Evolutionary conservation across 257 asterid species (phyloP).

Genomic region (Misopates orontium): DNA sequence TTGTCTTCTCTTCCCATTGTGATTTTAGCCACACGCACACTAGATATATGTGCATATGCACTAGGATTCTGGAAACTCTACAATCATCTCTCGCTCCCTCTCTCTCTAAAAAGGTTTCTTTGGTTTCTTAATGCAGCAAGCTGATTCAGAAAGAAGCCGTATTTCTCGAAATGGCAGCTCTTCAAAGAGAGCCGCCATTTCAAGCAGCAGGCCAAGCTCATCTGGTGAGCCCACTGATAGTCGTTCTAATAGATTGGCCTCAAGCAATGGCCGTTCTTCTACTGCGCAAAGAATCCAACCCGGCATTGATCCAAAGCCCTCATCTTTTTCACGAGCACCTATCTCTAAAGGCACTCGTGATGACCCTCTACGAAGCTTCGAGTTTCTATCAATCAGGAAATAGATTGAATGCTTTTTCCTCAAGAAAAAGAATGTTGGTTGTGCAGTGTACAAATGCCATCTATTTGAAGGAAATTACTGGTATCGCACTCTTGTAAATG

Average conservation of each 20-base stretch:
- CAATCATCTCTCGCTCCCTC: background rate
- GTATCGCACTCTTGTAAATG: constrained; percentile 8
- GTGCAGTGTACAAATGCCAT: constrained; percentile 12
- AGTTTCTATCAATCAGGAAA: constrained; percentile 51
- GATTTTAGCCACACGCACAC: background rate
- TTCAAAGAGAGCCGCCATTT: constrained; percentile 67
- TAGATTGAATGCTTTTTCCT: background rate
- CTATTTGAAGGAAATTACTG: background rate
- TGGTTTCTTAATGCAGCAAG: constrained; percentile 48
- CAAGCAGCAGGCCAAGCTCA: constrained; percentile 55
- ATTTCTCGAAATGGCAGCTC: constrained; percentile 67
- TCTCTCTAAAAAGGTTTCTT: constrained; percentile 3
- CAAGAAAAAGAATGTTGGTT: background rate
- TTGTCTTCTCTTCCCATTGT: constrained; percentile 10
- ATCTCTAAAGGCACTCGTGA: constrained; percentile 45
- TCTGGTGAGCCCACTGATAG: constrained; percentile 53
- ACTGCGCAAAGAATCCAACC: constrained; percentile 67
- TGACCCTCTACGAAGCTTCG: constrained; percentile 90
- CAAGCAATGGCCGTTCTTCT: constrained; percentile 50
- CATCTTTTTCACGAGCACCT: constrained; percentile 58
- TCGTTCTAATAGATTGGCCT: constrained; percentile 38
- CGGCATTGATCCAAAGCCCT: constrained; percentile 49
- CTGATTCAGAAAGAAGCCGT: constrained; percentile 55
- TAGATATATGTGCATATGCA: too few species aligned
- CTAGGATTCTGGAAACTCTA: background rate